These are phyloP conservation scores for Apophysomyces ossiformis DNA, from an alignment of 371 early-diverging fungal genomes.

Conservation along the genomic window DNA sequence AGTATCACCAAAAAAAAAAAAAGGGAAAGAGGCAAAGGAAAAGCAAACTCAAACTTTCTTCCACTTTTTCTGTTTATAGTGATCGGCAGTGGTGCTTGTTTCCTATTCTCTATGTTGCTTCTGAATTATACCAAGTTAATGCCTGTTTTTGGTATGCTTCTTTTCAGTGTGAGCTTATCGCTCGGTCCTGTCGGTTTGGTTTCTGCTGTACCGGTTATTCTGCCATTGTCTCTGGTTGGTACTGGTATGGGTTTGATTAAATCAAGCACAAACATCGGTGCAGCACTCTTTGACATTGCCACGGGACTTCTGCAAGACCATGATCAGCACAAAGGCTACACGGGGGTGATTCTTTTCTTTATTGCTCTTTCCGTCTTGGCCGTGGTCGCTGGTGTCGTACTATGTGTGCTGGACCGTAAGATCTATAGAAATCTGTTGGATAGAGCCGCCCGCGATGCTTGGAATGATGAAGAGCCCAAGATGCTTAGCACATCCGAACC, in stretches of 20 bases:
- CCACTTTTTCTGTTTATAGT: constrained; percentile 25
- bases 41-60: neutral
- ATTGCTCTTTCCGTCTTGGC: constrained; percentile 48
- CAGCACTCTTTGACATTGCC: constrained; percentile 67
- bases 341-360: constrained; percentile 61
- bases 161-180: constrained; percentile 68
- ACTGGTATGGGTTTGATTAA: constrained; percentile 77
- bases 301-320: constrained; percentile 69
- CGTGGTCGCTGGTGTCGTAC: constrained; percentile 41
- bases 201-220: constrained; percentile 66
- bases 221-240: constrained; percentile 63
- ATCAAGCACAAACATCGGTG: constrained; percentile 67
- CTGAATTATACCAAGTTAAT: constrained; percentile 57
- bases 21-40: neutral
- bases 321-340: constrained; percentile 51
- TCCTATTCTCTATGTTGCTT: constrained; percentile 53
- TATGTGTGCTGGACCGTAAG: constrained; percentile 46
- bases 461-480: constrained; percentile 17
- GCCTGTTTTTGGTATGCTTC: constrained; percentile 64
- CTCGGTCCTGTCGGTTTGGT: constrained; percentile 72
- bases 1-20: constrained; percentile 15
- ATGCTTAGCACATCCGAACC: neutral
- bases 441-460: constrained; percentile 25
- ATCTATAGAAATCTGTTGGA: constrained; percentile 55
- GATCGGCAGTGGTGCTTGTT: constrained; percentile 52